phyloP scores from a whole-genome alignment of 2,329 filamentous ascomycete species.

The Cladophialophora exuberans region DNA sequence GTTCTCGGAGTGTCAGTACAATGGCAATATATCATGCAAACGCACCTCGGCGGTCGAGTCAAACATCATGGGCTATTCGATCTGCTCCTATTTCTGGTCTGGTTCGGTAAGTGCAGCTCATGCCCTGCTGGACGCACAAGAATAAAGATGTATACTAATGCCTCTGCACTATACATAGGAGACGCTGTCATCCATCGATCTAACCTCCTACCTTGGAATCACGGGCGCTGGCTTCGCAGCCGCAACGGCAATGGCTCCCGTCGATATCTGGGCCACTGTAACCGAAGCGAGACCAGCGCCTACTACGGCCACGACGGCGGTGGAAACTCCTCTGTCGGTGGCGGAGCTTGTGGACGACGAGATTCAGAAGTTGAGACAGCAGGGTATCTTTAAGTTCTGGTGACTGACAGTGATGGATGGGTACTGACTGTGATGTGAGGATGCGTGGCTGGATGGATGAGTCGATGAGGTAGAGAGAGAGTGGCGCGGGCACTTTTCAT shows the following conservation, averaged over 20 bases:
- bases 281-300: neutral
- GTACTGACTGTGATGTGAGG: no score
- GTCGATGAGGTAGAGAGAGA: no score
- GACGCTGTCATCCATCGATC: neutral
- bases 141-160: no score
- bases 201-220: slow-evolving; percentile 1
- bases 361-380: neutral
- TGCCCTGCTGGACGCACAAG: no score
- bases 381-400: neutral
- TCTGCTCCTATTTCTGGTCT: slow-evolving; percentile 10
- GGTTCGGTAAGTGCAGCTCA: slow-evolving; percentile 17
- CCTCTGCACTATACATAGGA: no score
- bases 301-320: neutral
- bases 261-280: neutral
- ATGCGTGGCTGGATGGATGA: no score
- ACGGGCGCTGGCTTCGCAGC: neutral
- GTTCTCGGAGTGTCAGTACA: slow-evolving; percentile 9
- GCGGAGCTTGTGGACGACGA: neutral
- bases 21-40: slow-evolving; percentile 9
- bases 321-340: neutral
- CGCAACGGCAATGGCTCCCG: neutral
- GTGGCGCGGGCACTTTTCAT: no score
- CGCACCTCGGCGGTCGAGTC: slow-evolving; percentile 3
- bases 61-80: slow-evolving; percentile 10
- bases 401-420: no score